A percentile compares a stretch with the other conserved stretches of the same genome.
phyloP scores from a whole-genome alignment of 805 yeast genomes.

The Candida tammaniensis region DNA sequence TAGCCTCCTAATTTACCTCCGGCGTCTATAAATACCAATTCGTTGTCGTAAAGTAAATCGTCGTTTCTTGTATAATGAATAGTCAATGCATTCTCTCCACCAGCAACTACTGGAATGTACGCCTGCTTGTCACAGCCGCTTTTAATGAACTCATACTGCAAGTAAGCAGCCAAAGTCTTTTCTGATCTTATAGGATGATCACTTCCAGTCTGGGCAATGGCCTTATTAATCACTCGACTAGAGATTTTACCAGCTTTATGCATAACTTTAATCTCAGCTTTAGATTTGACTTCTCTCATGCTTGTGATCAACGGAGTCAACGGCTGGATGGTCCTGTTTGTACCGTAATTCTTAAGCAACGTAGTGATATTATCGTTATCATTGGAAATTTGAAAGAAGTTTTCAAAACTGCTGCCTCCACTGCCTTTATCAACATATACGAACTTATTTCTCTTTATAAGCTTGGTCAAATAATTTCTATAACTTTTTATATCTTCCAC shows the following conservation, averaged over 20 bases:
- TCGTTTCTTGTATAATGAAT: slow-evolving; percentile 95
- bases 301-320: slow-evolving; percentile 42
- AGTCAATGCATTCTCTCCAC: slow-evolving; percentile 84
- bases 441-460: slow-evolving; percentile 47
- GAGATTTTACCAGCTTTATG: slow-evolving; percentile 80
- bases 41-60: slow-evolving; percentile 71
- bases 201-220: slow-evolving; percentile 58
- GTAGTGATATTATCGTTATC: slow-evolving; percentile 8
- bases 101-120: slow-evolving; percentile 94
- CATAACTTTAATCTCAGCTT: slow-evolving; percentile 74
- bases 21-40: slow-evolving; percentile 90
- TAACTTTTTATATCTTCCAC: slow-evolving; percentile 51
- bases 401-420: slow-evolving; percentile 1
- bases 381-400: slow-evolving; percentile 1
- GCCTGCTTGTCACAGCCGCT: slow-evolving; percentile 92
- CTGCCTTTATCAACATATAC: slow-evolving; percentile 52
- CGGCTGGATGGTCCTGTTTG: slow-evolving; percentile 40
- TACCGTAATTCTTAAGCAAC: slow-evolving; percentile 8
- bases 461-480: slow-evolving; percentile 39
- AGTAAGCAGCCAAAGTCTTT: slow-evolving; percentile 70
- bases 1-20: slow-evolving; percentile 94
- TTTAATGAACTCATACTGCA: slow-evolving; percentile 77
- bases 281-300: slow-evolving; percentile 70
- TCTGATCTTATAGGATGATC: slow-evolving; percentile 58
- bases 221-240: slow-evolving; percentile 78